Conservation (phyloP, 2,329 filamentous ascomycete species). For the Fusarium odoratissimum region DNA sequence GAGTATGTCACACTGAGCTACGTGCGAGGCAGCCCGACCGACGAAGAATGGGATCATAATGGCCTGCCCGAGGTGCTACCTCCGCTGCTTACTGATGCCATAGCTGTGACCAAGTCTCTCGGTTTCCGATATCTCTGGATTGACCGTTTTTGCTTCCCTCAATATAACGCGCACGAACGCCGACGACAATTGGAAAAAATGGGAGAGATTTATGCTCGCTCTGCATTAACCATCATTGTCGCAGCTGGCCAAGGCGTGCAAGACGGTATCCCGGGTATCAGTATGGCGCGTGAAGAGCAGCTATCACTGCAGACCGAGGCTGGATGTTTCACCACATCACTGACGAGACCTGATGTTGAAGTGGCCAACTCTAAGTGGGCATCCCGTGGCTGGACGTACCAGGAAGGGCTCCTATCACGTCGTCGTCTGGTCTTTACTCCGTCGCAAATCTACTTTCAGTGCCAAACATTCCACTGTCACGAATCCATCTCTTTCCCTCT, state of each 20-base stretch:
- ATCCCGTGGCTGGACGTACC: conserved; percentile 51
- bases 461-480: conserved; percentile 52
- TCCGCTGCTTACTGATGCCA: conserved; percentile 49
- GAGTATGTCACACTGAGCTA: conserved; percentile 54
- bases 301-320: conserved; percentile 49
- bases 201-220: conserved; percentile 50
- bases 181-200: conserved; percentile 47
- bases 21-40: conserved; percentile 43
- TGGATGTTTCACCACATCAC: conserved; percentile 52
- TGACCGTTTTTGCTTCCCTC: conserved; percentile 51
- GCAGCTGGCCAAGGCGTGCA: conserved; percentile 48
- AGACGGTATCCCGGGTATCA: conserved; percentile 52
- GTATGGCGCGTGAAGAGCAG: conserved; percentile 50
- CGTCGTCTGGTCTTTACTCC: conserved; percentile 52
- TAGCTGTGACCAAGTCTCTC: conserved; percentile 47
- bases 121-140: conserved; percentile 54
- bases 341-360: conserved; percentile 51
- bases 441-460: conserved; percentile 55
- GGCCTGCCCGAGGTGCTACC: conserved; percentile 45
- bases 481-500: conserved; percentile 52
- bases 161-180: conserved; percentile 43
- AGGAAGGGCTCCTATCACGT: conserved; percentile 52
- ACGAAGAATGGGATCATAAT: conserved; percentile 32
- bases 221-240: conserved; percentile 51
- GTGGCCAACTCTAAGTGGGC: conserved; percentile 52